These are phyloP conservation scores for Yarrowia deformans DNA, from an alignment of 805 yeast genomes.

Conservation along the genomic window DNA sequence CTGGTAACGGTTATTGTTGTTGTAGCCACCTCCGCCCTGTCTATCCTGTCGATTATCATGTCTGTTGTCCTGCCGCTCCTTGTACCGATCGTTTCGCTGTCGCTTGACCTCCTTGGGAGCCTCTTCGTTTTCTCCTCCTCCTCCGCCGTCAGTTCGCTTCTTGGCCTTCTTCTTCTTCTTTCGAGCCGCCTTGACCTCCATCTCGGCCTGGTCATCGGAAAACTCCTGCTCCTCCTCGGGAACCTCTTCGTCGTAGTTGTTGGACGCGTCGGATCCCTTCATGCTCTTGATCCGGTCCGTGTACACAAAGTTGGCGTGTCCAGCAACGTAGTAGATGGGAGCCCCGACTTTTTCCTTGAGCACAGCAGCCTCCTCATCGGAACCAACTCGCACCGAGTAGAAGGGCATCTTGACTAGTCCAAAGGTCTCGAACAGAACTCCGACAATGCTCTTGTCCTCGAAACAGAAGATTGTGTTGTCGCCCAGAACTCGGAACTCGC, in stretches of 20 bases:
- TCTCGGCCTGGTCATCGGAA: slow-evolving; percentile 92
- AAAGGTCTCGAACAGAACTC: slow-evolving; percentile 85
- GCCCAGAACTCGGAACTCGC: slow-evolving; percentile 81
- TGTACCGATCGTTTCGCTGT: slow-evolving; percentile 15
- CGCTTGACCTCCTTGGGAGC: slow-evolving; percentile 14
- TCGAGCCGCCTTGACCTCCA: slow-evolving; percentile 67
- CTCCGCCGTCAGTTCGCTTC: slow-evolving; percentile 43
- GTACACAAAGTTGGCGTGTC: slow-evolving; percentile 77
- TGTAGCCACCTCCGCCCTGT: neutral
- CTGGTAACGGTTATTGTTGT: neutral
- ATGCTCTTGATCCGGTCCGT: slow-evolving; percentile 73
- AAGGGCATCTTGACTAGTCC: slow-evolving; percentile 85
- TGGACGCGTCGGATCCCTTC: slow-evolving; percentile 95
- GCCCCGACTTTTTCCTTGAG: slow-evolving; percentile 60
- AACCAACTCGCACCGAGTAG: slow-evolving; percentile 73
- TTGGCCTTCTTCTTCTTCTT: slow-evolving; percentile 65
- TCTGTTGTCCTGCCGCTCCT: slow-evolving; percentile 4
- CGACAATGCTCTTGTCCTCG: slow-evolving; percentile 71
- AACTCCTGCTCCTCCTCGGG: slow-evolving; percentile 94
- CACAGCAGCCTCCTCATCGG: slow-evolving; percentile 58
- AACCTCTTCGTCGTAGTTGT: slow-evolving; percentile 91
- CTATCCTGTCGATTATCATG: neutral
- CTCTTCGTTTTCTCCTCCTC: slow-evolving; percentile 40
- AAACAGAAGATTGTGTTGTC: slow-evolving; percentile 79
- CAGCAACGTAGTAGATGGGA: slow-evolving; percentile 77